phyloP scores from a whole-genome alignment of 345 rosid genomes.

The Syzygium aqueum region DNA sequence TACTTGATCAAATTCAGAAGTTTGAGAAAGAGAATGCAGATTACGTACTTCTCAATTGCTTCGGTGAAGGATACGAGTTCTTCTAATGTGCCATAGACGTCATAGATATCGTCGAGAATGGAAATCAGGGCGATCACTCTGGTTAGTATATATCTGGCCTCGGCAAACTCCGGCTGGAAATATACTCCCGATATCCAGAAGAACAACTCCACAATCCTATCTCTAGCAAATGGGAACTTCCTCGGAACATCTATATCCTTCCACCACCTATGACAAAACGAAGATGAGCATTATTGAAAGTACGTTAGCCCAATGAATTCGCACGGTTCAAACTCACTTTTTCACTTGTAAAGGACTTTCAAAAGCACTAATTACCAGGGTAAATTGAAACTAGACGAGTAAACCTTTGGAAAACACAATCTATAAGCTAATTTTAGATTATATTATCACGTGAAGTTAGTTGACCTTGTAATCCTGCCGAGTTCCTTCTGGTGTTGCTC shows the following conservation, averaged over 20 bases:
- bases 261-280: slow-evolving; percentile 11
- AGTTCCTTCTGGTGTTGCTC: slow-evolving; percentile 4
- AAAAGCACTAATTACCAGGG: neutral
- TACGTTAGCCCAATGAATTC: neutral
- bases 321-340: neutral
- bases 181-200: slow-evolving; percentile 2
- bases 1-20: neutral
- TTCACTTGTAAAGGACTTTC: neutral
- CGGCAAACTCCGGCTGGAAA: slow-evolving; percentile 1
- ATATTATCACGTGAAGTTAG: neutral
- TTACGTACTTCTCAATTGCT: neutral
- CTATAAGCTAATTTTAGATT: neutral
- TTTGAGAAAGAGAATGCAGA: neutral
- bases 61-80: neutral
- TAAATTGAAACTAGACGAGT: neutral
- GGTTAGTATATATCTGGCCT: neutral
- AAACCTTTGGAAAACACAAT: neutral
- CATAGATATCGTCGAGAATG: neutral
- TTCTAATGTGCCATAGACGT: neutral
- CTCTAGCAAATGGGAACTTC: slow-evolving; percentile 7
- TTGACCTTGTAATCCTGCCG: neutral
- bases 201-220: slow-evolving; percentile 7
- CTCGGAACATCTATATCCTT: slow-evolving; percentile 1
- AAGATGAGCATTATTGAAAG: neutral
- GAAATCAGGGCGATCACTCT: neutral